Evolutionary conservation across 2,329 filamentous ascomycete genomes (phyloP).

Genomic region (Apiospora malaysiana): DNA sequence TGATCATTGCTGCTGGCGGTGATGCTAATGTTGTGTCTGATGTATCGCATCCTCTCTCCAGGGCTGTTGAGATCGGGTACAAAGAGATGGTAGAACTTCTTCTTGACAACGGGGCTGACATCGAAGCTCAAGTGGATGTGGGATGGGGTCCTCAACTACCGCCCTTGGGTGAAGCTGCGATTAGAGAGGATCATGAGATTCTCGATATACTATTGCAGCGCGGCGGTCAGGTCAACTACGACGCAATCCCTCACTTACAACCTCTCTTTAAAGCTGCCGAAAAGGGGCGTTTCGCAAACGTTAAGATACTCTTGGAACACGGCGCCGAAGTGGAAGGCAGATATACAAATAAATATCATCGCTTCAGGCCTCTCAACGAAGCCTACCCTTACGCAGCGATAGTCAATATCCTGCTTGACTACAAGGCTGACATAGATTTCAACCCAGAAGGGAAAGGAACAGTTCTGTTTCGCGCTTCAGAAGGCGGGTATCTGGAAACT

Average conservation of each 20-base stretch:
- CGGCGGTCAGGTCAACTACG: background rate
- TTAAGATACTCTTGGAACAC: background rate
- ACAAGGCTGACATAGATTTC: background rate
- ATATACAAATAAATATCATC: too few species aligned
- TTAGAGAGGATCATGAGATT: background rate
- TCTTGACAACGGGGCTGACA: background rate
- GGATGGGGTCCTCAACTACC: too few species aligned
- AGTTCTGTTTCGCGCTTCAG: background rate
- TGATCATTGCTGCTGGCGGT: background rate
- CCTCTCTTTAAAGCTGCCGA: too few species aligned
- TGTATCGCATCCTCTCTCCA: background rate
- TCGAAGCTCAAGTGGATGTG: background rate
- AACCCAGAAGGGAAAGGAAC: too few species aligned
- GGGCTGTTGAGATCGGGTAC: background rate
- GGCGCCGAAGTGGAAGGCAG: background rate
- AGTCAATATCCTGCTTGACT: background rate
- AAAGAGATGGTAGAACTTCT: background rate
- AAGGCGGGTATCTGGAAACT: background rate
- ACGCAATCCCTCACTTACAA: too few species aligned
- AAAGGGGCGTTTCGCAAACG: too few species aligned
- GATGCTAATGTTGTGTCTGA: background rate
- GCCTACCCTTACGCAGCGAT: background rate
- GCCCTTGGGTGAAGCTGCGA: too few species aligned
- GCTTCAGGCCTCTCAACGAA: too few species aligned
- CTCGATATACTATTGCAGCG: background rate